Evolutionary conservation across 2,329 filamentous ascomycete genomes (phyloP), one percentile per base, ranked within the genome.

Genomic region (Neonectria sp.): DNA sequence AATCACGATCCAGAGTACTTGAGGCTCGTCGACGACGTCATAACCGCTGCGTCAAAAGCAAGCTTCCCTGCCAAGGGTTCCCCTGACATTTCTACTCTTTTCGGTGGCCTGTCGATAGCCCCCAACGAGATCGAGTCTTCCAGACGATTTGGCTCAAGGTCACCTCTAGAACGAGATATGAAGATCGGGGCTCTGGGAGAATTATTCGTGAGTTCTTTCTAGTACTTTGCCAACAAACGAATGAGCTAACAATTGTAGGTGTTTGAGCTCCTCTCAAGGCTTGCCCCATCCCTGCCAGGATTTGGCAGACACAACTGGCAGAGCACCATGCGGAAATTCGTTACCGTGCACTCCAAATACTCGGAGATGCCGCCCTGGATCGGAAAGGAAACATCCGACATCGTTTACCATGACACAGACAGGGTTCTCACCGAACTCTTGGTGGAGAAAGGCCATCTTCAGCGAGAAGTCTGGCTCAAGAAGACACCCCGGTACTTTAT

Each of bases 401-500:
- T 88, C 17, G 78, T 80, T 0, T 88, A 88, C 62, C 58, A 65
- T 1, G 85, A 88, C 68, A 21, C 24, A 1, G 31, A 71, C 4
- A 72, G 81, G 25, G 57, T 35, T 0, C 65, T 85, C 63, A 83
- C 85, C 1, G 53, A 61, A 1, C 40, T 79, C 5, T 65, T 86
- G 3, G 73, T 82, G 3, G 69, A 76, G 7, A 74, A 73, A n/a
- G 78, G 79, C 2, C 79, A 84, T 58, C 71, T 83, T 0, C 64
- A 69, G 7, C 31, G 49, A 25, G 64, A 68, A 2, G n/a, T 43
- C 0, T 84, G 80, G 78, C 31, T 45, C 12, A 71, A 51, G 12
- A 67, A 63, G 56, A 70, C 55, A 4, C 84, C 80, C 1, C 69
- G 78, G 35, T 88, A 86, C 68, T 83, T 81, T 25, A 82, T 88